These are phyloP conservation scores for Fusarium kyushuense DNA, from an alignment of 2,329 filamentous ascomycete species.

Conservation along the genomic window DNA sequence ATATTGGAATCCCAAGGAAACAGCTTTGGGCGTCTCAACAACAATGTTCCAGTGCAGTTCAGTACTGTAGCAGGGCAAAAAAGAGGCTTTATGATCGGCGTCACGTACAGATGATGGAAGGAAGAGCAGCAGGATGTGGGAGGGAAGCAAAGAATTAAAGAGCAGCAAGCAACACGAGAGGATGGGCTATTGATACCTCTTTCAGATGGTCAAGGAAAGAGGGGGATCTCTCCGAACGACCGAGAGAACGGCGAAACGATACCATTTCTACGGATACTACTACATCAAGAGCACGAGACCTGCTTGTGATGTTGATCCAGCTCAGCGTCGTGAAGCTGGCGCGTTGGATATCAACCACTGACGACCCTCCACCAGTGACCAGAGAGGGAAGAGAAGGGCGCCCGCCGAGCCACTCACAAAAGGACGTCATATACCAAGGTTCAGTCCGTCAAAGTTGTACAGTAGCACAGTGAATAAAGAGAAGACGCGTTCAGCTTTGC, in stretches of 20 bases:
- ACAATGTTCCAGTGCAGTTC: slow-evolving; percentile 11
- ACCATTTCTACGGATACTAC: slow-evolving; percentile 2
- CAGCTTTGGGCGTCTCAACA: slow-evolving; percentile 22
- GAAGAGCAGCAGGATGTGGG: slow-evolving; percentile 28
- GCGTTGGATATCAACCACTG: slow-evolving; percentile 47
- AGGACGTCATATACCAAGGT: slow-evolving; percentile 42
- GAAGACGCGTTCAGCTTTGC: slow-evolving; percentile 22
- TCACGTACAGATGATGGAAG: slow-evolving; percentile 28
- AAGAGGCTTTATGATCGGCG: slow-evolving; percentile 36
- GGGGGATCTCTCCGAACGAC: slow-evolving; percentile 36
- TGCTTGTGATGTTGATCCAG: slow-evolving; percentile 45
- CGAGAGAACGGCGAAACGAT: slow-evolving; percentile 32
- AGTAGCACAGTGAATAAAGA: slow-evolving; percentile 18
- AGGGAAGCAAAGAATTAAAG: slow-evolving; percentile 35
- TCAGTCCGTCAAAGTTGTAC: slow-evolving; percentile 32
- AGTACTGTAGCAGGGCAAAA: slow-evolving; percentile 15
- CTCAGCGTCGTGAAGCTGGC: slow-evolving; percentile 32
- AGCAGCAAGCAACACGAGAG: slow-evolving; percentile 20
- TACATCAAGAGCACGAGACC: slow-evolving; percentile 41
- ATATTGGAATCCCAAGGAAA: slow-evolving; percentile 8
- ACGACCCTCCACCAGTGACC: slow-evolving; percentile 49
- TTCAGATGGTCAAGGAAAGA: slow-evolving; percentile 19
- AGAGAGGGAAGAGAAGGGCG: slow-evolving; percentile 31
- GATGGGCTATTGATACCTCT: slow-evolving; percentile 31
- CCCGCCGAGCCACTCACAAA: slow-evolving; percentile 44